Evolutionary conservation across 2,329 filamentous ascomycete genomes (phyloP), one percentile per base, ranked within the genome.

Genomic region (Fusarium sp.): DNA sequence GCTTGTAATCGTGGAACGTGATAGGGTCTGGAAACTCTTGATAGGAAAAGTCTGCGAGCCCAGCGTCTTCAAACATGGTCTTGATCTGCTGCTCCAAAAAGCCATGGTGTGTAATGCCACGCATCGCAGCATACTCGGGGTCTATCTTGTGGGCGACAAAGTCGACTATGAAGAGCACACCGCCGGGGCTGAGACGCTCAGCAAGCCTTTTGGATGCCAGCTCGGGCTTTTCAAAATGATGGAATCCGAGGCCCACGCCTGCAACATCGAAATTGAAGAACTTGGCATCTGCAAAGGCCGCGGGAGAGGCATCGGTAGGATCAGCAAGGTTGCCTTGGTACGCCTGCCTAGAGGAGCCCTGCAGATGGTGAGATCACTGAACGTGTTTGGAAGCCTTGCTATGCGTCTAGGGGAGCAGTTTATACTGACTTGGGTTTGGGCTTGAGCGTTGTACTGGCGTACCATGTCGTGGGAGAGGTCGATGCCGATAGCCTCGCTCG

Each of bases 391-490:
- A 25, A 21, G 33, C 19, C 15, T n/a, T 32, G 25, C 19, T 13
- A 13, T 33, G 31, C 29, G 21, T 27, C 14, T 11, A 48, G 19
- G 19, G 17, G 15, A 36, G 33, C 13, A 13, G 25, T 35, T 27
- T 52, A 25, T 38, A 48, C 74, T 54, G 61, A 83, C 82, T 73
- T 86, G 81, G 57, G 83, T 82, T 32, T 75, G 71, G 17, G 85
- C 87, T 23, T 82, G 80, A 10, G 77, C 74, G 70, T 92, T 93
- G 77, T 88, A 93, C 7, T 81, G 78, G 1, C 78, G 76, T 6
- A 91, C 82, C 90, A 93, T 93, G 57, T 85, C 85, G 60, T 87
- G 81, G 0, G 89, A 88, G 52, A 92, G 76, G 70, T 93, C 90
- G 39, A 93, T 80, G 37, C 89, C 90, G 14, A 88, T 76, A 43